These are phyloP conservation scores for Penicillium digitatum DNA, from an alignment of 2,329 filamentous ascomycete species.

Conservation along the genomic window DNA sequence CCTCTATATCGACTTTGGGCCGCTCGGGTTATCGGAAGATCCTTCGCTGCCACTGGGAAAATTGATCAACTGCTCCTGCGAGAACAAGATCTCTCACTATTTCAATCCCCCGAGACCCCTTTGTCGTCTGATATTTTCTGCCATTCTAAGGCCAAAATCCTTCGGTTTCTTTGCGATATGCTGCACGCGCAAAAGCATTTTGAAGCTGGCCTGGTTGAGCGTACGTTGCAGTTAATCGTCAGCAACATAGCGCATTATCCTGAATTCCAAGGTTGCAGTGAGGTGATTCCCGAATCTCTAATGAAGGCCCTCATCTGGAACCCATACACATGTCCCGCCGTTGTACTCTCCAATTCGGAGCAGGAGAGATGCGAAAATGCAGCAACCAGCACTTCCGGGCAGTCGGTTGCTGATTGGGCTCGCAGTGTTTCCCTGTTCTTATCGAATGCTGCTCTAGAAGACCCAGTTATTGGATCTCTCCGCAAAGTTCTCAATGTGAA, in stretches of 20 bases:
- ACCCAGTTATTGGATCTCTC: constrained; percentile 67
- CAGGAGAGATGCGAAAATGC: constrained; percentile 12
- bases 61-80: constrained; percentile 49
- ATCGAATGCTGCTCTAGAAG: constrained; percentile 55
- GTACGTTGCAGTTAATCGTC: constrained; percentile 44
- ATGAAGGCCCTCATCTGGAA: constrained; percentile 43
- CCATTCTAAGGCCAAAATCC: constrained; percentile 59
- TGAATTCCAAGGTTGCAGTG: constrained; percentile 34
- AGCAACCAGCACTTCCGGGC: constrained; percentile 19
- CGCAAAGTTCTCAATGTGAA: constrained; percentile 63
- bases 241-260: constrained; percentile 30
- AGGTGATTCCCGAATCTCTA: constrained; percentile 35
- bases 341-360: constrained; percentile 23
- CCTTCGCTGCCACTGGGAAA: constrained; percentile 72
- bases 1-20: constrained; percentile 77
- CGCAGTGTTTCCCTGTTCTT: constrained; percentile 47
- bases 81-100: constrained; percentile 35
- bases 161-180: constrained; percentile 60
- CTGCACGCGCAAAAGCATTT: constrained; percentile 55
- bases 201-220: constrained; percentile 43
- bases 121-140: constrained; percentile 16
- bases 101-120: constrained; percentile 12
- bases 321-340: constrained; percentile 39
- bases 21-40: constrained; percentile 75
- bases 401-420: constrained; percentile 34